phyloP scores from a whole-genome alignment of 352 stramenopile genomes.

The Phytophthora tentaculata region DNA sequence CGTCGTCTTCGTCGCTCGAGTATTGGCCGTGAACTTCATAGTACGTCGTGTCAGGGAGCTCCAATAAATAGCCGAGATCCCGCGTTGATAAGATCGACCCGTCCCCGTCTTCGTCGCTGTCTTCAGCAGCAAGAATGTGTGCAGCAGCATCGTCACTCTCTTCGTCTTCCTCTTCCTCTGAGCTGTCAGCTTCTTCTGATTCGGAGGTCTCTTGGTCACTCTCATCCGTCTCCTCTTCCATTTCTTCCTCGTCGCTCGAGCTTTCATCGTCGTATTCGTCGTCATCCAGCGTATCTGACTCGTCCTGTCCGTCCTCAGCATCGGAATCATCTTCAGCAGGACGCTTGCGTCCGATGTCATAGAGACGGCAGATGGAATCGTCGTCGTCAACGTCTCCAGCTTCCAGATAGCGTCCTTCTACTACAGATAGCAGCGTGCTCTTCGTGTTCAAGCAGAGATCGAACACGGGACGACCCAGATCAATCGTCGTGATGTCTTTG shows the following conservation, averaged over 20 bases:
- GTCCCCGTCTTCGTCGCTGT: conserved; percentile 49
- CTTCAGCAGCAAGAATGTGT: conserved; percentile 34
- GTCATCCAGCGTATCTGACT: conserved; percentile 75
- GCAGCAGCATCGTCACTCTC: conserved; percentile 28
- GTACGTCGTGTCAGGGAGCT: conserved; percentile 71
- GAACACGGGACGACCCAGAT: conserved; percentile 81
- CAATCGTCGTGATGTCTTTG: conserved; percentile 84
- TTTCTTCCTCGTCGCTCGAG: conserved; percentile 53
- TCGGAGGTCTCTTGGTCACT: conserved; percentile 43
- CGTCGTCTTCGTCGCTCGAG: conserved; percentile 79
- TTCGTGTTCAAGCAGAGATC: conserved; percentile 72
- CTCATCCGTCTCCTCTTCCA: conserved; percentile 54
- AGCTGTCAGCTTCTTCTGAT: conserved; percentile 34
- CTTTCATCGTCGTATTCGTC: conserved; percentile 84
- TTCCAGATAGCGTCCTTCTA: conserved; percentile 80
- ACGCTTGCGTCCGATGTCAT: conserved; percentile 86
- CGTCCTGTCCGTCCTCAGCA: conserved; percentile 75
- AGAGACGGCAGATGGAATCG: conserved; percentile 84
- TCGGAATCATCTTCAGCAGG: conserved; percentile 90
- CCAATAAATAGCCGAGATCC: conserved; percentile 75
- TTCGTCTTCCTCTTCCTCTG: conserved; percentile 41
- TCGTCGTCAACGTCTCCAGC: conserved; percentile 65
- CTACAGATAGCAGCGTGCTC: conserved; percentile 68
- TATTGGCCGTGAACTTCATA: conserved; percentile 82
- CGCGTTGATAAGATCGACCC: conserved; percentile 51